These are phyloP conservation scores for Colletotrichum sp. DNA, from an alignment of 2,329 filamentous ascomycete genomes.

Conservation along the genomic window DNA sequence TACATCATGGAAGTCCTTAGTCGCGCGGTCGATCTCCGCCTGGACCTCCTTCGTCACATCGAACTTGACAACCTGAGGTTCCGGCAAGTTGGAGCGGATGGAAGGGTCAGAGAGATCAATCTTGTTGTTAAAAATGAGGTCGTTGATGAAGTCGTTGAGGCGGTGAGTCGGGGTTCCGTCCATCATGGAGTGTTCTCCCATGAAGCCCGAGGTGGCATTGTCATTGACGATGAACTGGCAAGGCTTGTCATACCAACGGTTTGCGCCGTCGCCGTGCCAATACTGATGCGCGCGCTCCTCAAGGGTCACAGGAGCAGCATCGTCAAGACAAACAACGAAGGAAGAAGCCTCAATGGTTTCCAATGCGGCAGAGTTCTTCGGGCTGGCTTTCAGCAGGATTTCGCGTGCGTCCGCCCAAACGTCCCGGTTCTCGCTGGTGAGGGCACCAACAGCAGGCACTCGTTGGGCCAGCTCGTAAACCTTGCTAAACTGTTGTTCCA, in stretches of 20 bases:
- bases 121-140: conserved; percentile 92
- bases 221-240: conserved; percentile 98
- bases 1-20: conserved; percentile 78
- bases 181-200: conserved; percentile 99
- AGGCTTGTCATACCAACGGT: conserved; percentile 98
- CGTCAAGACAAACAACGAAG: conserved; percentile 93
- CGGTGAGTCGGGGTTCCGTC: conserved; percentile 97
- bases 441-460: conserved; percentile 76
- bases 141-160: conserved; percentile 93
- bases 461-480: conserved; percentile 80
- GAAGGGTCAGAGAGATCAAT: conserved; percentile 83
- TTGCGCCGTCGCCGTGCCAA: conserved; percentile 96
- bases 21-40: conserved; percentile 79
- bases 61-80: conserved; percentile 81
- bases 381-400: conserved; percentile 75
- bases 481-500: conserved; percentile 86
- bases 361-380: conserved; percentile 79
- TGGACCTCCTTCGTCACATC: conserved; percentile 76
- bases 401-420: conserved; percentile 87
- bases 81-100: conserved; percentile 82
- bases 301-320: conserved; percentile 87
- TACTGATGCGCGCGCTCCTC: conserved; percentile 96
- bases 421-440: conserved; percentile 94
- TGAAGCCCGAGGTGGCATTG: conserved; percentile 96
- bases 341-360: conserved; percentile 86